A percentile compares a stretch with the other conserved stretches of the same genome.
These are phyloP conservation scores for Polychaeton citri DNA, from an alignment of 2,329 filamentous ascomycete genomes.

Conservation along the genomic window DNA sequence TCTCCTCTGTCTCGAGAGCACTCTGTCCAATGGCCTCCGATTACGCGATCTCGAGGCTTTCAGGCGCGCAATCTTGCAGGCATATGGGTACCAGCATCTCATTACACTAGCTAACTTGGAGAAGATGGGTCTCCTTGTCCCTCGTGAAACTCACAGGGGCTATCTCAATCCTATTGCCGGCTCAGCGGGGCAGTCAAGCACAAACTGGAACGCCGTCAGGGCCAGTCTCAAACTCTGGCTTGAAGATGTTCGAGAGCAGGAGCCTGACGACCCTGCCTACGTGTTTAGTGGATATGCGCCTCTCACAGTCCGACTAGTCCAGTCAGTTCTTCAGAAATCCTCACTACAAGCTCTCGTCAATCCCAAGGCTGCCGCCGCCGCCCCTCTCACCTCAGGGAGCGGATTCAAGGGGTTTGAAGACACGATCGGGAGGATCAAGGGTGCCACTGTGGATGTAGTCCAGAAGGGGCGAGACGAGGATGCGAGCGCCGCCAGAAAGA, in stretches of 20 bases:
- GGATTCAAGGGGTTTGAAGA: slow-evolving; percentile 95
- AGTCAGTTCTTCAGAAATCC: slow-evolving; percentile 84
- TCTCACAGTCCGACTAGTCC: slow-evolving; percentile 77
- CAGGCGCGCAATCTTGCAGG: slow-evolving; percentile 74
- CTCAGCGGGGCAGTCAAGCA: slow-evolving; percentile 34
- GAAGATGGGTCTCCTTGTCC: slow-evolving; percentile 73
- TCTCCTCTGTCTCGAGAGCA: slow-evolving; percentile 81
- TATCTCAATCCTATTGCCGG: slow-evolving; percentile 67
- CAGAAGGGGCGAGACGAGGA: slow-evolving; percentile 92
- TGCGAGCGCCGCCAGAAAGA: slow-evolving; percentile 61
- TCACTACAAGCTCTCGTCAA: slow-evolving; percentile 49
- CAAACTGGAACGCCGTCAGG: slow-evolving; percentile 75
- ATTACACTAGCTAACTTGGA: slow-evolving; percentile 80
- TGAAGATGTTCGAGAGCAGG: slow-evolving; percentile 90
- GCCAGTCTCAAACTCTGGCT: slow-evolving; percentile 81
- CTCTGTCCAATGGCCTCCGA: slow-evolving; percentile 76
- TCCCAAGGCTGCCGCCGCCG: slow-evolving; percentile 36
- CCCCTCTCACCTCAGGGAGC: slow-evolving; percentile 34
- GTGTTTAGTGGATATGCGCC: slow-evolving; percentile 96
- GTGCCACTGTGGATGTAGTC: slow-evolving; percentile 78
- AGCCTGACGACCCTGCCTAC: slow-evolving; percentile 91
- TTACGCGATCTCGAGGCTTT: slow-evolving; percentile 82
- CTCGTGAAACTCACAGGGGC: slow-evolving; percentile 58
- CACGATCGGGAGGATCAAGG: slow-evolving; percentile 71
- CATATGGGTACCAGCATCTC: slow-evolving; percentile 89